Evolutionary conservation across 352 stramenopile species (phyloP).

Genomic region (Phytophthora crassamura): DNA sequence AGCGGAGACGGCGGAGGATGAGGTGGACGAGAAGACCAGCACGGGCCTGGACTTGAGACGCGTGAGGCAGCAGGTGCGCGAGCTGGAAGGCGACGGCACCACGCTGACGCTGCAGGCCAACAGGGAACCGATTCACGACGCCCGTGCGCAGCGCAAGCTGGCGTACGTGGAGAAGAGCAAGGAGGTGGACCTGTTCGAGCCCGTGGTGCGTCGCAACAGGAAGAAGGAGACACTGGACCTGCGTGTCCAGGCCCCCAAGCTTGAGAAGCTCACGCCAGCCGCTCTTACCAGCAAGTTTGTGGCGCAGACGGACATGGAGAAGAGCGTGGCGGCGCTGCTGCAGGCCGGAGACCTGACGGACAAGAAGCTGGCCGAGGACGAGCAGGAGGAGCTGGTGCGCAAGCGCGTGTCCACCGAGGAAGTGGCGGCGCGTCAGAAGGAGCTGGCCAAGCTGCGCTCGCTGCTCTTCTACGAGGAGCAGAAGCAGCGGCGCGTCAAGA

Average conservation of each 20-base stretch:
- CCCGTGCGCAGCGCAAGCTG: slow-evolving; percentile 89
- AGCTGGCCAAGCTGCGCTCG: slow-evolving; percentile 96
- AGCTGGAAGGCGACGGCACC: slow-evolving; percentile 66
- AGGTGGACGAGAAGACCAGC: slow-evolving; percentile 27
- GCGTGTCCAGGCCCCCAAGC: slow-evolving; percentile 84
- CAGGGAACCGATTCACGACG: slow-evolving; percentile 81
- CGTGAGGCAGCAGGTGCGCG: slow-evolving; percentile 79
- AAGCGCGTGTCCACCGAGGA: slow-evolving; percentile 83
- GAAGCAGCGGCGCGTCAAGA: slow-evolving; percentile 98
- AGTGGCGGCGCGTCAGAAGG: slow-evolving; percentile 85
- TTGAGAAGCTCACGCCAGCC: slow-evolving; percentile 85
- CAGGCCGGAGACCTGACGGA: slow-evolving; percentile 68
- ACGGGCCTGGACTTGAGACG: slow-evolving; percentile 52
- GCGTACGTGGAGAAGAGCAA: slow-evolving; percentile 90
- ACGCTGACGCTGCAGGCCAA: slow-evolving; percentile 63
- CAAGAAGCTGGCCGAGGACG: slow-evolving; percentile 65
- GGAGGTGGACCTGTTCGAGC: slow-evolving; percentile 90
- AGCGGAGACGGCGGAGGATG: slow-evolving; percentile 28
- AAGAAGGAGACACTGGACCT: slow-evolving; percentile 96
- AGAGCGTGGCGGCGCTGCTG: slow-evolving; percentile 74
- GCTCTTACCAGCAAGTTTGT: slow-evolving; percentile 94
- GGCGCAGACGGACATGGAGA: slow-evolving; percentile 91
- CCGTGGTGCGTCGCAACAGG: slow-evolving; percentile 92
- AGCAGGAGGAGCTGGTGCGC: slow-evolving; percentile 74
- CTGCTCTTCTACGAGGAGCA: slow-evolving; percentile 99